Evolutionary conservation across 2,329 filamentous ascomycete genomes (phyloP).

Genomic region (Eutypella sp.): DNA sequence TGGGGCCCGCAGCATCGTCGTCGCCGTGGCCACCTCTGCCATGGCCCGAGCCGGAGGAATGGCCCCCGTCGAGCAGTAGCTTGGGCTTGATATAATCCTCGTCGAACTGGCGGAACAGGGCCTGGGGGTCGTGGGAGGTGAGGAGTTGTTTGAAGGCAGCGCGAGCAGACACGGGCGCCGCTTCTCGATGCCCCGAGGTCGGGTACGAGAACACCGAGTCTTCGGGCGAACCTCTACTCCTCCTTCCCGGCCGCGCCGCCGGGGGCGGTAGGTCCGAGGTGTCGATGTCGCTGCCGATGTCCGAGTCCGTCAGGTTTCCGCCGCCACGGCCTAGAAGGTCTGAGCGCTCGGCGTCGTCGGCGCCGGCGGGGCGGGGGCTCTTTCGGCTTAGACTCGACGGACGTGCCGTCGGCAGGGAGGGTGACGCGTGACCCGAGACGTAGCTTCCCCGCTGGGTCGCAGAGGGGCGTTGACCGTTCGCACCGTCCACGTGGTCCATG

Average conservation of each 20-base stretch:
- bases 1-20: constrained; percentile 4
- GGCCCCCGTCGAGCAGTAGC: constrained; percentile 70
- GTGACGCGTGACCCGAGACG: constrained; percentile 50
- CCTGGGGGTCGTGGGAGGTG: constrained; percentile 80
- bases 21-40: constrained; percentile 23
- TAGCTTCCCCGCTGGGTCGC: constrained; percentile 40
- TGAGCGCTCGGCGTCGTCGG: constrained; percentile 48
- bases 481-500: constrained; percentile 46
- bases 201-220: constrained; percentile 30
- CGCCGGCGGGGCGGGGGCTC: constrained; percentile 33
- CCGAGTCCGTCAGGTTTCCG: constrained; percentile 48
- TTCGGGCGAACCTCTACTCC: constrained; percentile 19
- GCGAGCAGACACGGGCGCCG: constrained; percentile 59
- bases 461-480: constrained; percentile 17
- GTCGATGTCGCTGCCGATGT: constrained; percentile 61
- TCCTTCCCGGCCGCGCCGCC: constrained; percentile 38
- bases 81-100: constrained; percentile 95
- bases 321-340: constrained; percentile 48
- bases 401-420: constrained; percentile 35
- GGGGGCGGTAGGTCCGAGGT: constrained; percentile 62
- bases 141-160: constrained; percentile 78
- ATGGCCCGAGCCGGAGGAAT: constrained; percentile 15
- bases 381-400: constrained; percentile 50
- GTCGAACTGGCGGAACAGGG: constrained; percentile 86
- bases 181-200: constrained; percentile 27